A percentile compares a stretch with the other conserved stretches of the same genome.
phyloP scores from a whole-genome alignment of 495 filamentous ascomycete genomes.

The Podospora comata region DNA sequence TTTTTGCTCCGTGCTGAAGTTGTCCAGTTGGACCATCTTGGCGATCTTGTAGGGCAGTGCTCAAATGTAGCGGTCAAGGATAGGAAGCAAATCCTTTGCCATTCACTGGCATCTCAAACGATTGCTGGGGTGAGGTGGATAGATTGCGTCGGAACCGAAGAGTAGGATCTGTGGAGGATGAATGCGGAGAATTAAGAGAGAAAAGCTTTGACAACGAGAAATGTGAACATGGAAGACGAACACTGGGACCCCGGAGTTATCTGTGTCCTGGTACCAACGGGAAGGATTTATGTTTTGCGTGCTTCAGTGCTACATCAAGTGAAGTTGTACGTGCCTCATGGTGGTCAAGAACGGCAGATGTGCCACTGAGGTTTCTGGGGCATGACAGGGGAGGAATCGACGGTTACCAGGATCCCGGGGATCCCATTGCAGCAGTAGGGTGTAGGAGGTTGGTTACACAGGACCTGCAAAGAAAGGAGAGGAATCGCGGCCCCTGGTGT shows the following conservation, averaged over 20 bases:
- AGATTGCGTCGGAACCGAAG: background rate
- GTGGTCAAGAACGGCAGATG: background rate
- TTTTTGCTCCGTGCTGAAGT: constrained; percentile 14
- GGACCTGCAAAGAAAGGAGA: background rate
- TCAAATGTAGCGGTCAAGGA: background rate
- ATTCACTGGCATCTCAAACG: background rate
- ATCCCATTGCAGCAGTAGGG: background rate
- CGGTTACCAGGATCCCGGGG: background rate
- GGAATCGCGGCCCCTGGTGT: background rate
- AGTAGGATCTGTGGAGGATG: background rate
- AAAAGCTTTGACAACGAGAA: background rate
- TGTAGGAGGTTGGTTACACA: background rate
- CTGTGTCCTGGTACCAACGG: background rate
- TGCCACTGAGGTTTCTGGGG: background rate
- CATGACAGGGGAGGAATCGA: background rate
- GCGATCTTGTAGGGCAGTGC: background rate
- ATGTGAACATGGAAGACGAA: background rate
- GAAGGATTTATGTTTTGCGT: background rate
- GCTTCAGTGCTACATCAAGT: background rate
- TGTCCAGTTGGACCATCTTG: constrained; percentile 14
- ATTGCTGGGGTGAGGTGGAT: background rate
- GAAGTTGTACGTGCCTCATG: background rate
- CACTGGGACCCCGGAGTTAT: background rate
- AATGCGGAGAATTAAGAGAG: background rate
- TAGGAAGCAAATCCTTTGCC: background rate